Evolutionary conservation across 257 asterid genomes (phyloP).

Genomic region (Lycium barbarum): DNA sequence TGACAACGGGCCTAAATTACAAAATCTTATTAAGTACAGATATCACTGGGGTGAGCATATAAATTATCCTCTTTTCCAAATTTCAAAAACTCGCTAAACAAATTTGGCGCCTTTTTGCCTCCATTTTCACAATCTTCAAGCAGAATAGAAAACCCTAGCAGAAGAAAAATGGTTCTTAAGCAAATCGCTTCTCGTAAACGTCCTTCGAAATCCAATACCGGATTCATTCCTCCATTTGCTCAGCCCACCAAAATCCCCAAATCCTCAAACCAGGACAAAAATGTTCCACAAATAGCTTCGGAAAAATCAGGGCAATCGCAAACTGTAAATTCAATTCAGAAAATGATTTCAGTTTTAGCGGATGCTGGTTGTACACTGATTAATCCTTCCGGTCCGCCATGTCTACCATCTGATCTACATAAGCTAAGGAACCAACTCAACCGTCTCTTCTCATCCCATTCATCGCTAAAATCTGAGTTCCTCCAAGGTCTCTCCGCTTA

Average conservation of each 20-base stretch:
- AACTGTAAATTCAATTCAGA: constrained; percentile 34
- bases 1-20: neutral
- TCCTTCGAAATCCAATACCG: constrained; percentile 48
- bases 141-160: constrained; percentile 15
- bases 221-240: constrained; percentile 60
- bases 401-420: constrained; percentile 69
- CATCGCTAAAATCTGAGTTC: constrained; percentile 61
- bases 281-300: neutral
- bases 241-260: constrained; percentile 52
- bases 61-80: neutral
- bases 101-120: constrained; percentile 32
- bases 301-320: constrained; percentile 22
- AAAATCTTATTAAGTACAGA: neutral
- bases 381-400: constrained; percentile 69
- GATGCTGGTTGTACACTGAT: constrained; percentile 78
- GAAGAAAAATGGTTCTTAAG: constrained; percentile 40
- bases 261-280: constrained; percentile 28
- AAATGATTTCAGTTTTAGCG: constrained; percentile 67
- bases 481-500: constrained; percentile 65
- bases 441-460: constrained; percentile 53
- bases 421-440: constrained; percentile 66
- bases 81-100: neutral
- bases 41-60: neutral
- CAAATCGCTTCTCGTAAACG: constrained; percentile 53
- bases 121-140: neutral